Evolutionary conservation across 768 basidiomycete species (phyloP), one percentile per base, ranked within the genome.

Genomic region (Panus rudis): DNA sequence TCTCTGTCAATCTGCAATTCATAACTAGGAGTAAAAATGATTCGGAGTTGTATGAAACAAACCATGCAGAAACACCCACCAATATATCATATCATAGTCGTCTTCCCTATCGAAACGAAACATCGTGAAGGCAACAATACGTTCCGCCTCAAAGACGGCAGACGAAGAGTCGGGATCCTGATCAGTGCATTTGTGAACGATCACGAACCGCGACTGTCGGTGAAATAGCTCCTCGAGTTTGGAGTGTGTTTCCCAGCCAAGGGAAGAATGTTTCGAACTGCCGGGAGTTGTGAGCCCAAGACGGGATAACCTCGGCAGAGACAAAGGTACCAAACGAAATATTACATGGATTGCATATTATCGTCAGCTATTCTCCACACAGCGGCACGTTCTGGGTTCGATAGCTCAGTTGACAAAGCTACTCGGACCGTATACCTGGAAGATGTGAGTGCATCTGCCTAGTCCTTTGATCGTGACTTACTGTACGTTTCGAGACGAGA

Each of bases 71-170:
- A 24, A 30, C 23, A 30, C 27, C 21, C 52, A 87, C 88, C 86
- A 89, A 56, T 90, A 92, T 3, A 87, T 38, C 3, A 85, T 60
- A 44, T 77, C 62, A 46, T 76, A 69, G 4, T 64, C 66, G 8
- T 76, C 69, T 49, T 91, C 89, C 22, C 65, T 55, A 43, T 89
- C 87, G 46, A 91, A 91, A 1, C 87, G 76, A 57, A 90, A 89
- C 63, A 78, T 76, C 13, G 69, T 51, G 52, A 65, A 75, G 6
- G 68, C 73, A 6, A 62, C 40, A 3, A 65, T 14, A 4, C 41
- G 73, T 22, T 65, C 48, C 21, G 71, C 39, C 25, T 32, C 30
- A 34, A 14, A 28, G 11, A 45, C n/a, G n/a, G 50, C 39, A 51
- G 49, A 23, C 28, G 46, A 13, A 53, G 44, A 19, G 53, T 43